Percentiles rank a stretch among this genome's conserved stretches.
These are phyloP conservation scores for Trichoderma harzianum DNA, from an alignment of 2,329 filamentous ascomycete genomes.

Conservation along the genomic window DNA sequence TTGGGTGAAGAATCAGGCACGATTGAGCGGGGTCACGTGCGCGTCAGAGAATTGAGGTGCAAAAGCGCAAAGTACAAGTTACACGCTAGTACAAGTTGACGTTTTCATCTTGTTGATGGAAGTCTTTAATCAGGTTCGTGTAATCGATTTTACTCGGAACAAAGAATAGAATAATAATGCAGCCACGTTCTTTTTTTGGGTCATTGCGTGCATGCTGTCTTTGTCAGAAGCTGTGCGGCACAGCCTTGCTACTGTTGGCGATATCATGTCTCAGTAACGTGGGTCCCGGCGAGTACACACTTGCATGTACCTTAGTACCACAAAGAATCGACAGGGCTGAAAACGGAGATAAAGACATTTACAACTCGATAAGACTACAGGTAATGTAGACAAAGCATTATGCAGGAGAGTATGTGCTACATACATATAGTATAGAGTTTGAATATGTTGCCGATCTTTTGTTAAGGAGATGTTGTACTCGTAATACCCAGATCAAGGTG, in stretches of 20 bases:
- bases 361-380: neutral
- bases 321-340: neutral
- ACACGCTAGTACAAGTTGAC: neutral
- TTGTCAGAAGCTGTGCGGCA: neutral
- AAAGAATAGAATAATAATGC: neutral
- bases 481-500: neutral
- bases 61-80: neutral
- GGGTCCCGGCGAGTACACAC: neutral
- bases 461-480: neutral
- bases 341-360: neutral
- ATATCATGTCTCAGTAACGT: neutral
- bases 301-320: neutral
- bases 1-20: conserved; percentile 21
- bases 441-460: neutral
- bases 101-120: neutral
- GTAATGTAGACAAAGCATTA: neutral
- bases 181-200: neutral
- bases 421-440: neutral
- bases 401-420: neutral
- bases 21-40: conserved; percentile 28
- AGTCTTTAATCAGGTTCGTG: neutral
- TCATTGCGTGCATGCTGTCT: neutral
- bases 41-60: neutral
- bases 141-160: neutral
- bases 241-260: neutral